These are phyloP conservation scores for Suhomyces bolitotheri DNA, from an alignment of 1,139 yeast genomes.

Conservation along the genomic window DNA sequence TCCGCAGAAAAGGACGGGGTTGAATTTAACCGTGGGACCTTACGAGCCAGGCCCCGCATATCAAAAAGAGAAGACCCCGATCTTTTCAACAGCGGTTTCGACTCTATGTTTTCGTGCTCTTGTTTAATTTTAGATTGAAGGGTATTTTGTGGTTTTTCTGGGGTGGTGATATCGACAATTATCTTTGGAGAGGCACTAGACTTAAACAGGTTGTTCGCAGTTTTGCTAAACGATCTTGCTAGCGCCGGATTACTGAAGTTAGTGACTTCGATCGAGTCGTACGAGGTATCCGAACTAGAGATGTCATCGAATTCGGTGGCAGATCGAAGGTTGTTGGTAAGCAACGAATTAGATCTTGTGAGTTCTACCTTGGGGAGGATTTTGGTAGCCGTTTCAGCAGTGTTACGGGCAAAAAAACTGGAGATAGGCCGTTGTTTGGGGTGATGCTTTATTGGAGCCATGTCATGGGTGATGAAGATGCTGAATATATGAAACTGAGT, in stretches of 20 bases:
- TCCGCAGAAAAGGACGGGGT: slow-evolving; percentile 3
- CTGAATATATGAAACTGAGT: not conserved
- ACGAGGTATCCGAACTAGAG: slow-evolving; percentile 19
- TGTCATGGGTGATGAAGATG: not conserved
- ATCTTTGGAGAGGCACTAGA: not conserved
- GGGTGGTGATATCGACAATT: slow-evolving; percentile 4
- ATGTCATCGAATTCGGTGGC: slow-evolving; percentile 18
- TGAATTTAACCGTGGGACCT: slow-evolving; percentile 17
- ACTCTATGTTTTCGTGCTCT: not conserved
- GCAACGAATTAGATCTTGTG: slow-evolving; percentile 11
- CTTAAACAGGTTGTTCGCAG: slow-evolving; percentile 1
- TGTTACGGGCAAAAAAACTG: slow-evolving; percentile 12
- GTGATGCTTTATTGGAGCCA: slow-evolving; percentile 4
- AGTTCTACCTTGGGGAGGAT: slow-evolving; percentile 11
- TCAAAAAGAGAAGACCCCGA: slow-evolving; percentile 2
- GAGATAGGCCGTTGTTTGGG: slow-evolving; percentile 13
- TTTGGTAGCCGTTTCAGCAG: slow-evolving; percentile 1
- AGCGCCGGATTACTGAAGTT: slow-evolving; percentile 19
- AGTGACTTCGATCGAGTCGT: slow-evolving; percentile 16
- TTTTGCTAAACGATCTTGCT: slow-evolving; percentile 10
- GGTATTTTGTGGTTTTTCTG: not conserved
- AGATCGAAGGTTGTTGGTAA: slow-evolving; percentile 12
- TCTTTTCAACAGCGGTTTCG: slow-evolving; percentile 1
- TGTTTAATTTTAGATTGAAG: not conserved
- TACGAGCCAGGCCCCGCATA: slow-evolving; percentile 23